phyloP scores from a whole-genome alignment of 768 basidiomycete genomes.

The Strobilomyces echinocephalus region DNA sequence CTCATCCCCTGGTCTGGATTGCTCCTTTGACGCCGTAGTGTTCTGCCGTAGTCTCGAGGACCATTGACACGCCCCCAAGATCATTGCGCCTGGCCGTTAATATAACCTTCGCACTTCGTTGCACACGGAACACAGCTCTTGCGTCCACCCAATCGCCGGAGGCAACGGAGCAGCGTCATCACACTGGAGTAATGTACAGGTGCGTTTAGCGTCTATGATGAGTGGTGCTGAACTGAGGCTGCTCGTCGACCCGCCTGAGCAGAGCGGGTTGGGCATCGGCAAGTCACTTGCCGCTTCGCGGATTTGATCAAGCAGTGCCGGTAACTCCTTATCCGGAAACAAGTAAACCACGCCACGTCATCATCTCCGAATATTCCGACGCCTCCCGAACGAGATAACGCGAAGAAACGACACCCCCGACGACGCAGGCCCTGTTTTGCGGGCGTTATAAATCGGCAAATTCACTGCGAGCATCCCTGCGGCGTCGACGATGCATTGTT shows the following conservation, averaged over 20 bases:
- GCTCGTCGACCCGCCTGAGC: neutral
- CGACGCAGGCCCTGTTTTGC: conserved; percentile 7
- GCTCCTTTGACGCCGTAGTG: neutral
- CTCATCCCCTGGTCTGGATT: conserved; percentile 1
- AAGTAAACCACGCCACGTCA: conserved; percentile 29
- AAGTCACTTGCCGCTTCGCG: conserved; percentile 4
- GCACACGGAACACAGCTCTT: conserved; percentile 13
- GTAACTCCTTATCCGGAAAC: conserved; percentile 26
- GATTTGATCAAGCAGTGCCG: conserved; percentile 22
- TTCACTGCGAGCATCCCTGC: conserved; percentile 17
- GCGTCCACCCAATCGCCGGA: conserved; percentile 25
- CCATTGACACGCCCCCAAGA: conserved; percentile 6
- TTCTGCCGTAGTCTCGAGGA: conserved; percentile 1
- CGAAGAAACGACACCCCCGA: neutral
- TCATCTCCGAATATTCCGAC: conserved; percentile 13
- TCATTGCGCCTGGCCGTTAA: conserved; percentile 16
- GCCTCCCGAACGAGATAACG: neutral
- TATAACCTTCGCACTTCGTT: conserved; percentile 19
- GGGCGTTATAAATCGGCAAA: conserved; percentile 10
- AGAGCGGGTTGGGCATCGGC: neutral
- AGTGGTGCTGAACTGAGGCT: conserved; percentile 2
- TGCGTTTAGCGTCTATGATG: conserved; percentile 7
- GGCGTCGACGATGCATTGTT: conserved; percentile 20
- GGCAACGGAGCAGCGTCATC: neutral
- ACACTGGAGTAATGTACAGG: conserved; percentile 1